A percentile compares a stretch with the other conserved stretches of the same genome.
Conservation (phyloP, 805 yeast genomes). For the Zygotorulaspora danielsina region DNA sequence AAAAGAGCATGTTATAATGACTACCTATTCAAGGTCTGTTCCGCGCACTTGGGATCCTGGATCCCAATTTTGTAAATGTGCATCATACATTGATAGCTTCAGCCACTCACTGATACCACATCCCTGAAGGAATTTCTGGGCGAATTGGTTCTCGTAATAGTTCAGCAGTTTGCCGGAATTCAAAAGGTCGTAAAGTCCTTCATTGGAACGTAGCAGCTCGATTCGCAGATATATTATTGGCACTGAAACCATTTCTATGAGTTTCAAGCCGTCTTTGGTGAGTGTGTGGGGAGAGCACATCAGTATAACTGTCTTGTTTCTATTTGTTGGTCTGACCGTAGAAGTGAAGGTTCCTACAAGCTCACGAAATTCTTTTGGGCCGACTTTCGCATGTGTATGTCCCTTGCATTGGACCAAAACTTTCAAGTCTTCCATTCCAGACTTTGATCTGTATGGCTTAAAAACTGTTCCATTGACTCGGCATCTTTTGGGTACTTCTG, state of each 20-base stretch:
- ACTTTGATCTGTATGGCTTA: conserved; percentile 22
- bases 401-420: conserved; percentile 35
- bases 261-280: conserved; percentile 29
- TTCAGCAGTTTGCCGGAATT: conserved; percentile 29
- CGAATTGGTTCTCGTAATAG: conserved; percentile 33
- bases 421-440: conserved; percentile 14
- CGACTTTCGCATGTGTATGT: conserved; percentile 25
- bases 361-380: conserved; percentile 34
- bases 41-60: too few species aligned
- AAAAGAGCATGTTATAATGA: too few species aligned
- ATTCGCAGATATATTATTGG: conserved; percentile 32
- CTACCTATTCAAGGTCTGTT: too few species aligned
- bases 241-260: conserved; percentile 28
- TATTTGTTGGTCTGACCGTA: conserved; percentile 15
- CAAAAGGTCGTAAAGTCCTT: conserved; percentile 21
- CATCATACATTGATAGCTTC: conserved; percentile 18
- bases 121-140: conserved; percentile 26
- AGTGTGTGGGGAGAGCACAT: conserved; percentile 35
- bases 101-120: conserved; percentile 32
- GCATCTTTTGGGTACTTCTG: conserved; percentile 17
- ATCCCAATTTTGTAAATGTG: neutral
- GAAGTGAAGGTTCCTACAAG: conserved; percentile 32
- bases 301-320: conserved; percentile 24
- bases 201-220: conserved; percentile 20
- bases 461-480: conserved; percentile 18